Evolutionary conservation across 2,329 filamentous ascomycete genomes (phyloP), one percentile per base, ranked within the genome.

Genomic region (Hymenoscyphus infarciens): DNA sequence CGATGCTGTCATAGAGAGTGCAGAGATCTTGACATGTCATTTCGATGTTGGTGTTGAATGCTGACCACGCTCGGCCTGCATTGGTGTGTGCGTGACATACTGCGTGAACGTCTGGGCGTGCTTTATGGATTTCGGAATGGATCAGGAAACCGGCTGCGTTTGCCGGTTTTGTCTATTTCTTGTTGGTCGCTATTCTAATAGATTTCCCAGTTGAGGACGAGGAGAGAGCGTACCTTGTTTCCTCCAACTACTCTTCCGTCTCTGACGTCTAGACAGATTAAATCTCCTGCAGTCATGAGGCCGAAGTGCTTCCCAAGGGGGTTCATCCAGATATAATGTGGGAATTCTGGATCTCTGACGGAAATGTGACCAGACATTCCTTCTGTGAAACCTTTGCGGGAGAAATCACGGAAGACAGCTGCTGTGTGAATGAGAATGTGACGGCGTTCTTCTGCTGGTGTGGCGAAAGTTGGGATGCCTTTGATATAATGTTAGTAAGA

Each of bases 121-220:
- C 85, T 75, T 86, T 87, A 76, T 89, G 84, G 11, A 91, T 78
- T 27, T 86, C 87, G 6, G 81, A 82, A 75, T 91, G 88, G 68
- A 92, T 91, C 65, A 86, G 76, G 71, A 88, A 90, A 5, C 88
- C 88, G 0, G 88, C 86, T 3, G 83, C 82, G 73, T 91, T 91
- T 56, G 82, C 82, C 1, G 87, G 83, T 35, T 82, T 78, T 15
- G 75, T 80, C 70, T 73, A 33, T 55, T 55, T 19, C 6, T 38
- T n/a, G 8, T 15, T 31, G 27, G 6, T 56, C 7, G 35, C 10
- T 7, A 42, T 54, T 19, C 25, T 27, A 52, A 19, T n/a, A 38
- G 22, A 7, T 8, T 39, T 56, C 45, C 11, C 11, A n/a, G 35
- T 5, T 13, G 33, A 55, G 10, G 19, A 27, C 1, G 13, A 13